Evolutionary conservation across 2,329 filamentous ascomycete species (phyloP), one percentile per base, ranked within the genome.

Genomic region (Rutstroemia sydowiana): DNA sequence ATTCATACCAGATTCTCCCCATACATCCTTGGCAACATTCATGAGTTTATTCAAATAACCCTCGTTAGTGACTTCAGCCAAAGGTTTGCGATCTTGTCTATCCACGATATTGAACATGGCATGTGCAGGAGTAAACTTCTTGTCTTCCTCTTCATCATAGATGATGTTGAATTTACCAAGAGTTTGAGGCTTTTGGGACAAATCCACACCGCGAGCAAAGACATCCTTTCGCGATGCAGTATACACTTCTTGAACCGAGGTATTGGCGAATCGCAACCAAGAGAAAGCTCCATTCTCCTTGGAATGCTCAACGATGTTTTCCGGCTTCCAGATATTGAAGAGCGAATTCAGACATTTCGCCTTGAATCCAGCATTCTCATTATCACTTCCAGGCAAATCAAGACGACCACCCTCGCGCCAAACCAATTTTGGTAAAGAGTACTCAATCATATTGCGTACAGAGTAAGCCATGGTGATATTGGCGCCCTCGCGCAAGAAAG

Each of bases 271-370:
- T 4, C 90, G 84, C 54, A 97, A 75, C 82, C 90, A 98, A 0
- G 91, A 92, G 68, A 97, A 97, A 2, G 82, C 78, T 13, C 81
- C 78, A 45, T 78, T 75, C 1, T 78, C 76, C 20, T 76, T 73
- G 10, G 77, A 69, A 58, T 82, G 88, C 44, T 81, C 72, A 11
- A 77, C 76, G 40, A 96, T 78, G 61, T 96, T 82, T 45, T 92
- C 84, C 0, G 88, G 85, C 1, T 82, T 81, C 84, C 88, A 98
- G 48, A 98, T 84, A 64, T 95, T 96, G 82, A 97, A 84, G 69
- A 95, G 71, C 59, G 95, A 84, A 30, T 80, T 72, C 20, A 97
- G 70, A 58, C 86, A 89, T 66, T 85, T 88, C 61, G 79, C 83
- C 53, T 80, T 79, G 78, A 93, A 95, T 3, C 92, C 92, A 43